phyloP scores from a whole-genome alignment of 495 filamentous ascomycete genomes.

The Penicillium parvum region DNA sequence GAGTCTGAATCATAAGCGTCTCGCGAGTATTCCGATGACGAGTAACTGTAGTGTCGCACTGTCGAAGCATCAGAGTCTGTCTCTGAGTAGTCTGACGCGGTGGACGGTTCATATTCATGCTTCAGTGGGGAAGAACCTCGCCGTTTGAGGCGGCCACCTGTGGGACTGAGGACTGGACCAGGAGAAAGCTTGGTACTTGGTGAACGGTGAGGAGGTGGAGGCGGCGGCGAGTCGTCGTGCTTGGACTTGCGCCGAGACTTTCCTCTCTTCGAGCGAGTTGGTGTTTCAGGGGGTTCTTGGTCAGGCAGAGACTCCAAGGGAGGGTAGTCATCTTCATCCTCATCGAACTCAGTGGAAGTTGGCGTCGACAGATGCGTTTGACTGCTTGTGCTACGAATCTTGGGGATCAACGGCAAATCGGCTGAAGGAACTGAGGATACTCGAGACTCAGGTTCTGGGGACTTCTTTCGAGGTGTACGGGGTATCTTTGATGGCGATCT shows the following conservation, averaged over 20 bases:
- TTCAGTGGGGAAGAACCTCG: constrained; percentile 92
- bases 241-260: constrained; percentile 30
- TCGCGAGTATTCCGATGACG: constrained; percentile 39
- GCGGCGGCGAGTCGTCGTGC: constrained; percentile 40
- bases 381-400: constrained; percentile 44
- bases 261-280: constrained; percentile 30
- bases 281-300: constrained; percentile 24
- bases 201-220: constrained; percentile 51
- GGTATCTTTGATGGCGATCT: constrained; percentile 28
- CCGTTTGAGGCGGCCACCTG: constrained; percentile 49
- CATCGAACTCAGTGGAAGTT: constrained; percentile 8
- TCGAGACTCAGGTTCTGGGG: constrained; percentile 30
- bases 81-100: constrained; percentile 57
- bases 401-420: constrained; percentile 55
- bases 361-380: constrained; percentile 31
- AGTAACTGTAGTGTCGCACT: constrained; percentile 46
- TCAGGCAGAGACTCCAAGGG: constrained; percentile 24
- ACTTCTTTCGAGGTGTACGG: constrained; percentile 8
- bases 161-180: constrained; percentile 45
- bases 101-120: constrained; percentile 95
- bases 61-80: constrained; percentile 47
- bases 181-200: constrained; percentile 49
- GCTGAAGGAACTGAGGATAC: constrained; percentile 55
- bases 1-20: constrained; percentile 43
- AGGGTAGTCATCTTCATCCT: constrained; percentile 37